Base-by-base conservation (phyloP, 148 eudicot genomes). In the Vaccinium darrowii region DNA sequence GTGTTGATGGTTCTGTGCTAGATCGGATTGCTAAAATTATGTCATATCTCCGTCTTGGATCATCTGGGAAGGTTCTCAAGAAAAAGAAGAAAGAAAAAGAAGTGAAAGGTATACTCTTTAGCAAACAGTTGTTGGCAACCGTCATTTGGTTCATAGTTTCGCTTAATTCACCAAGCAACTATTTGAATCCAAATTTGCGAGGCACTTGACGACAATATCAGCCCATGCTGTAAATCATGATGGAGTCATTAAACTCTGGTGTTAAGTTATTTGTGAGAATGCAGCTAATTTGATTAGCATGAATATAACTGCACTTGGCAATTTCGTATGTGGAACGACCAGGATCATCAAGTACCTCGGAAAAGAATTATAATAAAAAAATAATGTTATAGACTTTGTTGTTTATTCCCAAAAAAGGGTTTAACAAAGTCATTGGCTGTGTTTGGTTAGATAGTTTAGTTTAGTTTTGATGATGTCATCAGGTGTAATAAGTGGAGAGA, bases 1-100 rank as follows among this genome's bases (percentile, higher is more conserved):
- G 92, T 85, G 98, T 97, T 86, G 99, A 97, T 94, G 96, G 98
- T 81, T 94, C 98, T 84, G 99, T 97, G 86, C 92, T 97, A 60
- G 99, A 97, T 79, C 96, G 96, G 77, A 97, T 97, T 85, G 94
- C 94, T 80, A 97, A 97, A 91, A 95, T 97, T 76, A 95, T 97
- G 98, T 92, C 98, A 53, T 97, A 97, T 89, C 95, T 97, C 71
- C 99, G 99, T 77, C 93, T 97, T 82, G 99, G 99, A 86, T 95
- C 99, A 84, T 97, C 99, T 51, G 99, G 99, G 79, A 97, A 97
- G 87, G 96, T 97, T 90, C 91, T 96, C 80, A 97, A 97, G 93
- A 97, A 97, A 90, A 97, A 95, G 90, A 97, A 93, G 88, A 97
- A 95, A 87, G 98, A 95, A 47, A 94, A 86, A 79, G 94, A 95